A percentile compares a stretch with the other conserved stretches of the same genome.
Evolutionary conservation across 495 filamentous ascomycete species (phyloP).

Genomic region (Cudoniella acicularis): DNA sequence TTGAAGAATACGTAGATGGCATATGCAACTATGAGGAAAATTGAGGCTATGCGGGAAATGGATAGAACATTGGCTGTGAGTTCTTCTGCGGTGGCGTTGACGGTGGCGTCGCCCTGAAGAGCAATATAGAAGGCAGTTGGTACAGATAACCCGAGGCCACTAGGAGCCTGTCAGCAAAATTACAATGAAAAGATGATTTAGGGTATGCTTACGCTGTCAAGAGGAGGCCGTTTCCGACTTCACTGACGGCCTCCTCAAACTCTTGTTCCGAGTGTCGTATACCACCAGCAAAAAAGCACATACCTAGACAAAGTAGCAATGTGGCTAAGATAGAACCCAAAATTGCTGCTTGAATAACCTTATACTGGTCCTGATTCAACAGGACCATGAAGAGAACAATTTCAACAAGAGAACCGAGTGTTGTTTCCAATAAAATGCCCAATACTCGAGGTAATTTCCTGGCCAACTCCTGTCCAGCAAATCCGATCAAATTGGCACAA

Average conservation of each 20-base stretch:
- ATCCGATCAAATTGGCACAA: constrained; percentile 81
- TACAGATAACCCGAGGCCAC: constrained; percentile 74
- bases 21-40: constrained; percentile 79
- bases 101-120: constrained; percentile 37
- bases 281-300: constrained; percentile 77
- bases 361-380: constrained; percentile 34
- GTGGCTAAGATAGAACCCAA: constrained; percentile 80
- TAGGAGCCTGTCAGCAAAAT: constrained; percentile 21
- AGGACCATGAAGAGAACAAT: constrained; percentile 81
- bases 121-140: constrained; percentile 74
- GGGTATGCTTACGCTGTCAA: constrained; percentile 74
- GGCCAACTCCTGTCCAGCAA: constrained; percentile 76
- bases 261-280: constrained; percentile 58
- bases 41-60: constrained; percentile 71
- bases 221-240: constrained; percentile 76
- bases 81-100: constrained; percentile 20
- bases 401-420: constrained; percentile 74
- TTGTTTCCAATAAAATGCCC: constrained; percentile 74
- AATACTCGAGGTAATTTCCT: constrained; percentile 74
- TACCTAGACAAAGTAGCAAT: constrained; percentile 67
- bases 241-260: constrained; percentile 74
- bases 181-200: too few relatives aligned
- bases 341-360: constrained; percentile 79
- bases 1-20: constrained; percentile 78
- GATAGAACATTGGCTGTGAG: constrained; percentile 50